Evolutionary conservation across 2,329 filamentous ascomycete genomes (phyloP), one percentile per base, ranked within the genome.

Genomic region (Hansfordia pulvinata): DNA sequence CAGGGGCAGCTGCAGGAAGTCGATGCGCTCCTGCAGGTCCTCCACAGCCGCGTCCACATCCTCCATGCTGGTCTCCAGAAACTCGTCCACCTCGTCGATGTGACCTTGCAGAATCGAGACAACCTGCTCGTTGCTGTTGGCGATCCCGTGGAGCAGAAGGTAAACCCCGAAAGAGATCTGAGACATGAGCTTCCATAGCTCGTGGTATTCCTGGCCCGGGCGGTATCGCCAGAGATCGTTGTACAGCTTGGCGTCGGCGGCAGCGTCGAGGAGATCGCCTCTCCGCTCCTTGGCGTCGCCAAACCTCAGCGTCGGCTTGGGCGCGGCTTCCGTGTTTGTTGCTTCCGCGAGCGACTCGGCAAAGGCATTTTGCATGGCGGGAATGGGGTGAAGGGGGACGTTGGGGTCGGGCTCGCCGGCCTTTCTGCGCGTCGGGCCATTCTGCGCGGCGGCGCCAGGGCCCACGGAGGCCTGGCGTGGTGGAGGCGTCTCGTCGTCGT

Each of bases 101-200:
- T 96, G 88, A 10, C 72, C 75, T 45, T 94, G 84, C 30, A 96
- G 62, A 28, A 96, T 96, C 36, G 68, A 75, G 35, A 93, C 76
- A 9, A 94, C 88, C 47, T 93, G 82, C 18, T 74, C 65, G 38
- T 93, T 81, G 39, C 83, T 92, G 52, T 88, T 93, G 28, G 90
- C 86, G 49, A 92, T 71, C 33, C 76, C 75, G 42, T 86, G 76
- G 29, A 92, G 71, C 30, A 96, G 57, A 23, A 96, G 62, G 49
- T 94, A 86, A 19, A 96, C 76, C 12, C 90, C 88, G 50, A 96
- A 96, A 2, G 84, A 78, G 39, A 96, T 86, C 52, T 96, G 88
- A 10, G 88, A 76, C 46, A 92, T 70, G 25, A 94, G 69, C 56
- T 94, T 94, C 61, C 78, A 77, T 32, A 96, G 60, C 35, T 92